Evolutionary conservation across 331 rosid genomes (phyloP), one percentile per base, ranked within the genome.

Genomic region (Prunus yedoensis): DNA sequence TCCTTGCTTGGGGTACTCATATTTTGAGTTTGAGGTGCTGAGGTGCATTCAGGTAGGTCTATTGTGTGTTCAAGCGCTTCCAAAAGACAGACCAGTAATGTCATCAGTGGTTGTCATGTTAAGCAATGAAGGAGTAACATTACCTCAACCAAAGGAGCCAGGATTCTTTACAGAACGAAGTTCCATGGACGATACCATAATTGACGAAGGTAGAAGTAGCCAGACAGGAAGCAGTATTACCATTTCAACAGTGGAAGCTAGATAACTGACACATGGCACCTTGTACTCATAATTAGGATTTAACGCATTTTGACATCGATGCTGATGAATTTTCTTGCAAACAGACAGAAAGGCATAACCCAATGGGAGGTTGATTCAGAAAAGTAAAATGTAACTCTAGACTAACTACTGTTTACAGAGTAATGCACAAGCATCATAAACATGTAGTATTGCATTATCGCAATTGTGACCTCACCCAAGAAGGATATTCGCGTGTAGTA

Each of bases 21-120:
- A 30, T 15, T 9, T 45, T 57, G 82, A 79, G 71, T 46, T 54
- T 73, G 68, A 79, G 38, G 66, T 65, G n/a, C 15, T 53, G 14
- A 71, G 74, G 20, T 78, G 69, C 68, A 78, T 71, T 65, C 77
- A 78, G 18, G 82, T 78, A 18, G 74, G 82, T 56, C 57, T 79
- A 11, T 21, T 79, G 8, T 79, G 83, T 35, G 79, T 73, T 21
- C 79, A 74, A 27, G 68, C 23, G 57, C 57, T 57, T 41, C 53
- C 16, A 3, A 3, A 56, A 13, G 79, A 79, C 41, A 54, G 79
- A n/a, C 71, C 83, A 60, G 66, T 23, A 49, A 73, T 74, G 78
- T 57, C 79, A 4, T 66, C 75, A 0, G 75, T 59, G 16, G 70
- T 79, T 50, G 17, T 74, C 23, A 79, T 74, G 83, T 38, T 73